These are phyloP conservation scores for Akanthomyces lecanii DNA, from an alignment of 2,329 filamentous ascomycete genomes.

Conservation along the genomic window DNA sequence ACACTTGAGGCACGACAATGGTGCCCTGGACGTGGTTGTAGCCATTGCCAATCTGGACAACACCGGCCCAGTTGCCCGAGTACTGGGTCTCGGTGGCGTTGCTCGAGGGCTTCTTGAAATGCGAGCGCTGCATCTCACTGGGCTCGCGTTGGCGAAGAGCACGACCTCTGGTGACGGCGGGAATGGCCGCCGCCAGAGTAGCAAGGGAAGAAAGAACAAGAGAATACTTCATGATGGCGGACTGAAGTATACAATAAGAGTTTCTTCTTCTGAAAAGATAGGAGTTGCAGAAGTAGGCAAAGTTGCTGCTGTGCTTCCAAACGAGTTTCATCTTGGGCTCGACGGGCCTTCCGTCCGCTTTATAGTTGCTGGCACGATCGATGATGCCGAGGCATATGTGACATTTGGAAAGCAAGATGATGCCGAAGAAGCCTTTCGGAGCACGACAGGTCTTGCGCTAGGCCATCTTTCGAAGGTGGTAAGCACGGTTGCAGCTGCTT, in stretches of 20 bases:
- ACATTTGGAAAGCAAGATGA: not conserved
- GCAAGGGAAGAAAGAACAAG: not conserved
- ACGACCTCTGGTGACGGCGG: not conserved
- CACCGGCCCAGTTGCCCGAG: constrained; percentile 5
- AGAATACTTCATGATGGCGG: not conserved
- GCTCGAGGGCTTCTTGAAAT: not conserved
- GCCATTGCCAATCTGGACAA: constrained; percentile 2
- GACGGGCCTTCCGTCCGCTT: not conserved
- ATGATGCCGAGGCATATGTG: not conserved
- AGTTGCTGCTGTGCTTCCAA: not conserved
- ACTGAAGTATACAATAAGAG: not conserved
- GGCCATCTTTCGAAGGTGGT: constrained; percentile 11
- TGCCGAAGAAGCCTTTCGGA: not conserved
- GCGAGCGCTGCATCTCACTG: not conserved
- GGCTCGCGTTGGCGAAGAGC: constrained; percentile 6
- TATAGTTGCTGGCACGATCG: not conserved
- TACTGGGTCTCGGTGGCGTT: not conserved
- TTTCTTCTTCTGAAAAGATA: not conserved
- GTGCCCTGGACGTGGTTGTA: constrained; percentile 8
- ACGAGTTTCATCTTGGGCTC: not conserved
- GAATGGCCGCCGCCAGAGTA: constrained; percentile 1
- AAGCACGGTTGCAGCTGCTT: not conserved
- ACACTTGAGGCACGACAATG: not conserved
- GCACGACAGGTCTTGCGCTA: not conserved
- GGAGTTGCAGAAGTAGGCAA: not conserved